Base-by-base conservation (phyloP, 139 green algal genomes). In the Trebouxia sp. region DNA sequence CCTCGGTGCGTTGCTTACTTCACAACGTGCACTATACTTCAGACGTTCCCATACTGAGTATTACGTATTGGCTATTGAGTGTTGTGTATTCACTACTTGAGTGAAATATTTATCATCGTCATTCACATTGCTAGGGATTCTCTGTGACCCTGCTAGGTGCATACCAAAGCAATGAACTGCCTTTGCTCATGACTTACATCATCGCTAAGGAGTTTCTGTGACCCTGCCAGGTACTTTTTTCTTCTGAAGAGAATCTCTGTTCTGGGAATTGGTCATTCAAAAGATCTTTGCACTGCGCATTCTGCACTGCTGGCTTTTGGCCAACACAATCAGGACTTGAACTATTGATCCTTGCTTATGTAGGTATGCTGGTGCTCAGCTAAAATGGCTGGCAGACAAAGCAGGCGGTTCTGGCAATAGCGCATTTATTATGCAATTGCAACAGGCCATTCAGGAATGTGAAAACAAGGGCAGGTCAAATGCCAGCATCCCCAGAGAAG, bases 311-410 rank as follows among this genome's bases (percentile, higher is more conserved):
- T 76, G 66, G 30, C 66, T 24, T 42, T 22, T 76, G 66, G 2
- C 4, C 1, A 3, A 12, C 22, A n/a, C 14, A 14, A 22, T 76
- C 35, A 76, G 35, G 17, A 8, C 22, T 30, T 26, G n/a, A 50
- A 11, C 65, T 26, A 20, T n/a, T 45, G 8, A 10, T 32, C 6
- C 20, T 0, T 32, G 30, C 47, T 66, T 69, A 14, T 8, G 20
- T 66, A 83, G 79, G 67, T 83, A 83, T 42, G 79, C 79, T 8
- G 79, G 41, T 5, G 37, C 75, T 48, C 66, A 83, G 50, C 67
- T 83, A 50, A 56, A 28, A n/a, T 79, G 67, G 79, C 50, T 83
- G 20, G 67, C 79, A 6, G 42, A 35, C 30, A 58, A 79, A 32
- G 37, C 38, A 14, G 51, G 39, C 7, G 67, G 67, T 39, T 47